These are phyloP conservation scores for Bolboschoenus planiculmis DNA, from an alignment of 176 grass and related monocot species.

Conservation along the genomic window DNA sequence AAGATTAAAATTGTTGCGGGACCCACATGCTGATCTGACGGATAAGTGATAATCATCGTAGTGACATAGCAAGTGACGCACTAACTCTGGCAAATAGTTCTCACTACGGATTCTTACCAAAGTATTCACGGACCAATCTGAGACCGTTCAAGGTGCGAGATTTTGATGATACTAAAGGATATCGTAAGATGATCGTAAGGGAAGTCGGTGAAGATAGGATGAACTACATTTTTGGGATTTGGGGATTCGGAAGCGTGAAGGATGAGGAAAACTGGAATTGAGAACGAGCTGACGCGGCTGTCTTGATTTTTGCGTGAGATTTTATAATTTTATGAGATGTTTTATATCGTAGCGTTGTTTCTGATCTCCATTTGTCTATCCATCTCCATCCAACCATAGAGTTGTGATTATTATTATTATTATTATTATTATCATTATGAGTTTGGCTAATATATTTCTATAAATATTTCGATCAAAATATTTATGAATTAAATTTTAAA, in stretches of 20 bases:
- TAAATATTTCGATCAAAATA: no score
- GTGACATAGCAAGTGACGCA: conserved; percentile 10
- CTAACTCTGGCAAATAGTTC: background rate
- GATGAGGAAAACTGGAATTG: background rate
- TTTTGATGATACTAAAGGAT: background rate
- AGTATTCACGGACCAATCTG: background rate
- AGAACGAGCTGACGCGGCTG: background rate
- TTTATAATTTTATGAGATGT: background rate
- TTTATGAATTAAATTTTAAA: no score
- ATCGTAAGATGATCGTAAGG: background rate
- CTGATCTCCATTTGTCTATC: background rate
- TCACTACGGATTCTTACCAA: background rate
- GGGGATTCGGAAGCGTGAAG: conserved; percentile 4
- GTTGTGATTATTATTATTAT: no score
- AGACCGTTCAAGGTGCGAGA: background rate
- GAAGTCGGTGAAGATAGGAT: background rate
- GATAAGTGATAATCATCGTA: background rate
- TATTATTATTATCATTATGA: no score
- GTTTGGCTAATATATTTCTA: no score
- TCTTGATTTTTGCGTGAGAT: conserved; percentile 14
- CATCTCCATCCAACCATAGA: background rate
- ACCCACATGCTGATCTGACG: background rate
- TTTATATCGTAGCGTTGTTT: background rate
- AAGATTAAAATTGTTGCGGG: conserved; percentile 5
- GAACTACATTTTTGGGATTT: background rate